Evolutionary conservation across 768 basidiomycete genomes (phyloP), one percentile per base, ranked within the genome.

Genomic region (Suillus weaverae): DNA sequence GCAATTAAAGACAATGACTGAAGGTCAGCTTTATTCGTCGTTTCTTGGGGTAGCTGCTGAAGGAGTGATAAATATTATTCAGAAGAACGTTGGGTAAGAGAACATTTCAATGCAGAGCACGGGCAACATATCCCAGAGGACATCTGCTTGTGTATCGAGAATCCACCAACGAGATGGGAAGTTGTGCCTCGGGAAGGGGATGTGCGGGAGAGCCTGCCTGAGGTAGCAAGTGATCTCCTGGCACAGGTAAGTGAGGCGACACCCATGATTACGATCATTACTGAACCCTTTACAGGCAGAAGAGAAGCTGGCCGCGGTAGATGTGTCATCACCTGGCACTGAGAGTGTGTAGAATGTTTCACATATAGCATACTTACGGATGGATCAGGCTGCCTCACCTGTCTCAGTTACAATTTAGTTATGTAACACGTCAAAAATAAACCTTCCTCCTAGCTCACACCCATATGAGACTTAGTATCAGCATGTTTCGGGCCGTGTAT

Each of bases 101-200:
- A 83, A 55, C 83, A 81, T 39, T 95, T 95, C 74, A 91, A 92
- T 66, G 80, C 81, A 4, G 88, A 89, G 54, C 87, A 94, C 59
- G 92, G 91, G 0, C 81, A 81, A 14, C 85, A 89, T 72, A 82
- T 95, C 2, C 92, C 92, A 0, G 84, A 88, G 67, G 93, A 95
- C 68, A 82, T 95, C 44, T 94, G 93, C 72, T 77, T 93, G 18
- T 91, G 85, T 65, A 86, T 94, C 61, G 85, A 84, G 67, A 90
- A 93, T 72, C 75, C 84, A 11, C 92, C 92, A 11, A 92, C 90
- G 43, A 82, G 81, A 61, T 92, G 89, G 88, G 85, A 89, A 65
- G 81, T 92, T 14, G 72, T 84, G 1, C 87, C 91, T 0, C 81
- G 78, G 73, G 77, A 82, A 32, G 86, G 84, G 6, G 86, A 89